Evolutionary conservation across 2,329 filamentous ascomycete species (phyloP), one percentile per base, ranked within the genome.

Genomic region (Simplicillium sp.): DNA sequence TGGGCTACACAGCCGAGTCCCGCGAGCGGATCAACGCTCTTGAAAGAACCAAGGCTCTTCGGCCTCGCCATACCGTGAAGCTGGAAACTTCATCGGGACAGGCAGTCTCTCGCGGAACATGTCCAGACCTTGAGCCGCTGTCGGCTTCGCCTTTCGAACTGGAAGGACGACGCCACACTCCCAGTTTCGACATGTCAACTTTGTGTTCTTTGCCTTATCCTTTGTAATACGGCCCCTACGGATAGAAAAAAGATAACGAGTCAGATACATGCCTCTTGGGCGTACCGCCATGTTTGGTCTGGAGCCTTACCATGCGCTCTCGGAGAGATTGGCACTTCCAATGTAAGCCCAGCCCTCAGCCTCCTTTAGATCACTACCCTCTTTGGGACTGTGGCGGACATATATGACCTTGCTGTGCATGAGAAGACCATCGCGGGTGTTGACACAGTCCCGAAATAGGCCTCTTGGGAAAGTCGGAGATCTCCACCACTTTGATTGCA

Each of bases 171-270:
- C 85, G 29, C 92, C 92, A 55, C 88, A 95, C 63, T 97, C 92
- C 89, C 90, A 97, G 59, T 97, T 98, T 41, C 85, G 80, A 59
- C 84, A 88, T 46, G 75, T 88, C 47, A 97, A 70, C 59, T 87
- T 94, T 11, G 79, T 75, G 46, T 75, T 62, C 46, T 81, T 81
- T 7, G 58, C 62, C 49, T 73, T 78, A 52, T 94, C 82, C 53
- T 80, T 80, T 40, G 81, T 76, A 25, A 95, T 62, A 36, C 80
- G 80, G 16, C 90, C 92, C 90, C 84, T 87, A 48, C 49, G 41
- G 36, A n/a, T n/a, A n/a, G n/a, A n/a, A n/a, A 32, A 29, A 36
- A 46, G 46, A 44, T 43, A 47, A 25, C 20, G 20, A 25, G 20
- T 25, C 20, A 25, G 20, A 25, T 25, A 25, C n/a, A n/a, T 25